phyloP scores from a whole-genome alignment of 768 basidiomycete genomes.

The Hortiboletus campestris region DNA sequence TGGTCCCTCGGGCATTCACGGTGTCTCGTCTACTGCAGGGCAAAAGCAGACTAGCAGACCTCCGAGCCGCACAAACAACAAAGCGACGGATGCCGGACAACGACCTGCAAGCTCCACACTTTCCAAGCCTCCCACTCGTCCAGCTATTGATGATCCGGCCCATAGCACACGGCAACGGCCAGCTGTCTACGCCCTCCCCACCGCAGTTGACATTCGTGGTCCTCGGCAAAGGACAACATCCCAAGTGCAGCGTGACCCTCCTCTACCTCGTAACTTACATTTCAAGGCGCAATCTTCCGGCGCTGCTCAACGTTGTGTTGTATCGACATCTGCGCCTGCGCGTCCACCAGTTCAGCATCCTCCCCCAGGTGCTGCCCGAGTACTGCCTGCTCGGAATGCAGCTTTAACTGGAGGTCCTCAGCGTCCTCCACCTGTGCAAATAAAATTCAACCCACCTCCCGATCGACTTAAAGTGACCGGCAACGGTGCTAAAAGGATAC shows the following conservation, averaged over 20 bases:
- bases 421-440: constrained; percentile 24
- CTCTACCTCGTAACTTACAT: constrained; percentile 16
- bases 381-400: not conserved
- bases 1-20: not conserved
- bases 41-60: constrained; percentile 25
- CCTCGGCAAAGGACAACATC: constrained; percentile 21
- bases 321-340: constrained; percentile 10
- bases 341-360: constrained; percentile 12
- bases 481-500: constrained; percentile 33
- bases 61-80: constrained; percentile 22
- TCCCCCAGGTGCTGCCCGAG: not conserved
- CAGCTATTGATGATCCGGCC: not conserved
- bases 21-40: constrained; percentile 2
- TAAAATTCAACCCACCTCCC: constrained; percentile 18
- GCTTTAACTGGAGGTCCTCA: constrained; percentile 21
- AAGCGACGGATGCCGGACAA: constrained; percentile 6
- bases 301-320: constrained; percentile 18
- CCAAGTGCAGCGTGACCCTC: constrained; percentile 15
- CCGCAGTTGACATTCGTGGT: constrained; percentile 3
- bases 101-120: constrained; percentile 7
- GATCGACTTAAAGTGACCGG: constrained; percentile 28
- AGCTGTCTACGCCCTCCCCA: not conserved
- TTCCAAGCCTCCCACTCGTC: constrained; percentile 14
- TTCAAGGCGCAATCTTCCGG: constrained; percentile 16
- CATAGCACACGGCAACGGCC: constrained; percentile 9